phyloP scores from a whole-genome alignment of 2,329 filamentous ascomycete species.

The Colletotrichum liaoningense region DNA sequence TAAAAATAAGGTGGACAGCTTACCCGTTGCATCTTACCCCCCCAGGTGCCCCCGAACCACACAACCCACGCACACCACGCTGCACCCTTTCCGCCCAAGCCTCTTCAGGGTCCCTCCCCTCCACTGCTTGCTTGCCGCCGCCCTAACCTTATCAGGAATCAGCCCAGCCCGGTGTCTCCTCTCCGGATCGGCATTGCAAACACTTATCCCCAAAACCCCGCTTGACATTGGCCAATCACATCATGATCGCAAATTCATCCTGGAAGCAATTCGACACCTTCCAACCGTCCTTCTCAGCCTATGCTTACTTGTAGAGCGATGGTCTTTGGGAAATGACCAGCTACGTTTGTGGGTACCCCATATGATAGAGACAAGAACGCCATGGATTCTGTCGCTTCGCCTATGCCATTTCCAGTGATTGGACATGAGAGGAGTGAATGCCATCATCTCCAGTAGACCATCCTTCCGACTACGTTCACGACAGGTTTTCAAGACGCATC shows the following conservation, averaged over 20 bases:
- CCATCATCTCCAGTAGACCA: background rate
- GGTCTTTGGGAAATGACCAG: background rate
- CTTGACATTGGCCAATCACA: slow-evolving; percentile 34
- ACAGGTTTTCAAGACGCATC: background rate
- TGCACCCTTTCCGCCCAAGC: slow-evolving; percentile 17
- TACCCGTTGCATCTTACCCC: slow-evolving; percentile 7
- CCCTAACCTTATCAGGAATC: slow-evolving; percentile 36
- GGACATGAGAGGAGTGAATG: background rate
- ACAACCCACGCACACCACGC: background rate
- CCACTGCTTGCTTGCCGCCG: slow-evolving; percentile 24
- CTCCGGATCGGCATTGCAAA: slow-evolving; percentile 33
- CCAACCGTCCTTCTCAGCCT: background rate
- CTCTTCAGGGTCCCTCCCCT: slow-evolving; percentile 32
- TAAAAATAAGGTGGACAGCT: slow-evolving; percentile 36
- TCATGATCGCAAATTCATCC: slow-evolving; percentile 30
- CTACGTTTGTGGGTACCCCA: background rate
- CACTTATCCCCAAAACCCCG: slow-evolving; percentile 21
- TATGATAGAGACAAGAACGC: background rate
- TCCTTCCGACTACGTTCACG: background rate
- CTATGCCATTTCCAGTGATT: background rate
- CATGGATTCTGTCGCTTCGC: background rate
- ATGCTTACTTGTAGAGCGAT: background rate
- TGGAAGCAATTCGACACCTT: slow-evolving; percentile 1
- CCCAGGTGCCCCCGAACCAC: slow-evolving; percentile 7
- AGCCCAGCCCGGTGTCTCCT: slow-evolving; percentile 26